Conservation (phyloP, 768 basidiomycete genomes). For the Kwoniella dejecticola region DNA sequence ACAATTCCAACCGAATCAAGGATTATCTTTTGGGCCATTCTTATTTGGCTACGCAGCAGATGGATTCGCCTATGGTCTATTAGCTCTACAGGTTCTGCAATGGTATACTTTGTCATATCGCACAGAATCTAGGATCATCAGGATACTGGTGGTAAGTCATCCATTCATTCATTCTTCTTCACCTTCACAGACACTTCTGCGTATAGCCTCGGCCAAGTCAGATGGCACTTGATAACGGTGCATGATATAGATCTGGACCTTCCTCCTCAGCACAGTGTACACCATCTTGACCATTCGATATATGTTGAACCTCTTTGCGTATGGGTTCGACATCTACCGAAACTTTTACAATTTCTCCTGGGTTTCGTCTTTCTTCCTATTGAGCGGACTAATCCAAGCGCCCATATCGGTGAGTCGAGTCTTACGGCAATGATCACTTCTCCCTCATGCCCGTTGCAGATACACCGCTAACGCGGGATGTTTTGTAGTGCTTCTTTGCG, state of each 20-base stretch:
- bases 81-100: slow-evolving; percentile 15
- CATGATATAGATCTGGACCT: slow-evolving; percentile 15
- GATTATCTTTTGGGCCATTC: slow-evolving; percentile 15
- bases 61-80: slow-evolving; percentile 14
- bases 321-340: slow-evolving; percentile 10
- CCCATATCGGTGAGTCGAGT: slow-evolving; percentile 15
- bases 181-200: too few relatives aligned
- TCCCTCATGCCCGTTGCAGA: too few relatives aligned
- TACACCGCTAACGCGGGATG: too few relatives aligned
- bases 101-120: slow-evolving; percentile 12
- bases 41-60: slow-evolving; percentile 17
- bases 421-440: too few relatives aligned
- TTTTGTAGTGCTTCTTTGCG: slow-evolving; percentile 11
- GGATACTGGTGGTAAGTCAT: slow-evolving; percentile 13
- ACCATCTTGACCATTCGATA: slow-evolving; percentile 5
- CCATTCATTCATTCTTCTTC: too few relatives aligned
- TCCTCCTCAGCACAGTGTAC: neutral
- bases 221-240: too few relatives aligned
- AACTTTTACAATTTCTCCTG: slow-evolving; percentile 15
- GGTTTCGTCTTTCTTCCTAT: slow-evolving; percentile 10
- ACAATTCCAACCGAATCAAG: neutral
- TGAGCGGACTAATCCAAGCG: neutral
- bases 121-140: slow-evolving; percentile 5
- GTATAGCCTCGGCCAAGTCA: too few relatives aligned
- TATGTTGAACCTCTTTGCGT: slow-evolving; percentile 20